Base-by-base conservation (phyloP, 2,329 filamentous ascomycete genomes). In the Penicillium sp. region DNA sequence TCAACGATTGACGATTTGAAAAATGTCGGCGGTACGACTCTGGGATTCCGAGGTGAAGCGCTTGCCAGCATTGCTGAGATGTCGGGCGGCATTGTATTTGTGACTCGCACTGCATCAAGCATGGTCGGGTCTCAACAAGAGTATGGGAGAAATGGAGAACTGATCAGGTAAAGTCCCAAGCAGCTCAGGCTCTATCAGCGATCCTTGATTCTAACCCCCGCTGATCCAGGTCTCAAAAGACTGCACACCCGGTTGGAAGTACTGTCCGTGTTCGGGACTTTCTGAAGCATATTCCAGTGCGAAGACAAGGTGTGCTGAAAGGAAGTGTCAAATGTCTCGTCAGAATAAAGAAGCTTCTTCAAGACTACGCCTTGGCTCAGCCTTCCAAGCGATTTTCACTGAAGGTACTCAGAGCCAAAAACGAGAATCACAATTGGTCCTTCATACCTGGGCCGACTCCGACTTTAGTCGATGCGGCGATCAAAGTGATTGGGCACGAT, bases 21-120 rank as follows among this genome's bases (percentile, higher is more conserved):
- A 48, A 68, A 70, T 24, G 62, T 84, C 13, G 79, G 80, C 28
- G 75, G 80, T 0, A 74, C 67, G 12, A 80, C 74, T 38, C 69
- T 86, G 9, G 83, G 83, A 3, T 86, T 86, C 57, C 71, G 83
- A 45, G 83, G 83, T 12, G 80, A 84, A 63, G 82, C 83, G 3
- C 66, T 86, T 50, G 79, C 81, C 2, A 83, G 80, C 59, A 72
- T 78, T 46, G 79, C 78, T 9, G 79, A 83, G 54, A 71, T 84
- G 65, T 80, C 77, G 47, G 73, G 75, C 4, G 59, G 63, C 2
- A 50, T 85, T 38, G 66, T 61, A 1, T 68, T 85, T 38, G 79
- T 71, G 9, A 85, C 82, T 3, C 71, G 80, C 43, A 70, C 80
- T 29, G 76, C 80, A 51, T 74, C 76, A 2, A 81, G 85, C 56